Evolutionary conservation across 1,139 yeast genomes (phyloP), one percentile per base, ranked within the genome.

Genomic region (Geotrichum restrictum): DNA sequence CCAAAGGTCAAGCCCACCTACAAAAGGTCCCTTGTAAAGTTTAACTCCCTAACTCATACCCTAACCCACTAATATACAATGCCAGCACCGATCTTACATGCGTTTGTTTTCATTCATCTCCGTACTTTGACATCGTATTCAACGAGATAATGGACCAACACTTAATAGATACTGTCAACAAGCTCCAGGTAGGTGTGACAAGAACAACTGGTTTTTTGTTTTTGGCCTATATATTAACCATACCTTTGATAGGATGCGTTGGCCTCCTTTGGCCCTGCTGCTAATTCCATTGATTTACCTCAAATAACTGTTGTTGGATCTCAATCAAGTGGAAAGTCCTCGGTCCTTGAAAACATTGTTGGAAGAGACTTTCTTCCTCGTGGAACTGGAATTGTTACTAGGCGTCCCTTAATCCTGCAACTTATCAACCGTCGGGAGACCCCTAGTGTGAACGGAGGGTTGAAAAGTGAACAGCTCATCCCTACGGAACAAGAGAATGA

Each of bases 291-390:
- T 39, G 98, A 93, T 72, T 77, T 91, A 63, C 98, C 98, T 22
- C 97, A 91, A 71, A 91, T 91, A 64, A 89, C 97, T 3, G 98
- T 91, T 19, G 96, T 91, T 39, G 97, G 98, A 44, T 88, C 96
- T 1, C 98, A 91, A 70, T 87, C 96, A 41, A 81, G 91, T 60
- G 98, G 97, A 62, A 91, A 91, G 70, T 85, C 95, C 29, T 88
- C 96, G 3, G 97, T 91, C 8, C 76, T 91, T 60, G 97, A 91
- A 69, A 89, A 91, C 70, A 86, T 91, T 60, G 97, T 91, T 45
- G 97, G 97, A 14, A 80, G 96, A 65, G 97, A 91, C 72, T 91
- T 91, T 71, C 75, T 91, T 61, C 98, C 98, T 55, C 79, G 96
- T 73, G 97, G 97, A 56, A 86, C 96, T 2, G 96, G 96, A 62